Base-by-base conservation (phyloP, 805 yeast genomes). In the Starmerella riodocensis region DNA sequence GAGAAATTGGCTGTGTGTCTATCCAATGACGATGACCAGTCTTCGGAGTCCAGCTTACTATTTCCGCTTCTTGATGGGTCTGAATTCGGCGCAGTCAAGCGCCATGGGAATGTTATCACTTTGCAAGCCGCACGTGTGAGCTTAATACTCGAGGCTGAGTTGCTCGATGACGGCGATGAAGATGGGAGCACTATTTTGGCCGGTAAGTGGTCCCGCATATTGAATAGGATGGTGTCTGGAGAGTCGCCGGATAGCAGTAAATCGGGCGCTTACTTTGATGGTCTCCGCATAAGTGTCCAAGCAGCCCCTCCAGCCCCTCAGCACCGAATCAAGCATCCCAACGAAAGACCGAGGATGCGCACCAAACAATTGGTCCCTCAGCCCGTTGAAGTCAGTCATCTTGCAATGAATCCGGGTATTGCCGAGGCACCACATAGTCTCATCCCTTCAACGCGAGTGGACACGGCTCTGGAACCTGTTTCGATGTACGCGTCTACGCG, bases 201-300 rank as follows among this genome's bases (percentile, higher is more conserved):
- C 13, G 46, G 48, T 18, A 22, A 39, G 16, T 48, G 52, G 52
- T 23, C 44, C 18, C 41, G 52, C 3, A 38, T 47, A n/a, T 35
- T 48, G 22, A 32, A 34, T 21, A 37, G 50, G 2, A 37, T 48
- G 9, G 25, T 41, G 8, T 18, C 41, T n/a, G 23, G 37, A 6
- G 33, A 22, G 21, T 9, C 38, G 3, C 24, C 18, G 18, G 32
- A 11, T 17, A 6, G 16, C 11, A 20, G 22, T 8, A 29, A 29
- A 12, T 18, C 19, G 13, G 16, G 21, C 25, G 4, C 35, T 12
- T 27, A 32, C 21, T 38, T 43, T 21, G 32, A 33, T 13, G 49
- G 49, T 11, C 45, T 46, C 4, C 47, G 49, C 4, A 46, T 46
- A 28, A 34, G 28, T 22, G 27, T 43, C 16, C 23, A 34, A 26